Percentiles rank a stretch among this genome's conserved stretches.
Evolutionary conservation across 805 yeast genomes (phyloP).

Genomic region (Nakazawaea sp.): DNA sequence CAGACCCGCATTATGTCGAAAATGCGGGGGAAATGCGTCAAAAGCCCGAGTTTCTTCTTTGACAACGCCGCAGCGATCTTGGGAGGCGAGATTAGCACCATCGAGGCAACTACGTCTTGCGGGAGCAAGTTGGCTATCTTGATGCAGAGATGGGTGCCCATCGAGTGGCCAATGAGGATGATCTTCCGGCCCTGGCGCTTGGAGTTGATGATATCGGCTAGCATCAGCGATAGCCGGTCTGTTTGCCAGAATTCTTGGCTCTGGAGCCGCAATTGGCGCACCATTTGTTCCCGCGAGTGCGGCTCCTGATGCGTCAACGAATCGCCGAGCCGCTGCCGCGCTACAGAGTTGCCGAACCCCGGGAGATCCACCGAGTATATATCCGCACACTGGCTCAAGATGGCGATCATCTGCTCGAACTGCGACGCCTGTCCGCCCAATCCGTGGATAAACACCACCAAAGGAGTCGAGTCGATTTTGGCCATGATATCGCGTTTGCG

Average conservation of each 20-base stretch:
- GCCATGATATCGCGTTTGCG: slow-evolving; percentile 10
- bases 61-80: slow-evolving; percentile 13
- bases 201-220: slow-evolving; percentile 29
- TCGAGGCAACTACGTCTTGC: slow-evolving; percentile 33
- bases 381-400: slow-evolving; percentile 55
- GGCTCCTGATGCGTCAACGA: slow-evolving; percentile 17
- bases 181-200: slow-evolving; percentile 36
- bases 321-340: slow-evolving; percentile 9
- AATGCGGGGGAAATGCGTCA: slow-evolving; percentile 33
- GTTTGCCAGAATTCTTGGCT: slow-evolving; percentile 34
- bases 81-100: slow-evolving; percentile 44
- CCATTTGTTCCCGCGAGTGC: slow-evolving; percentile 19
- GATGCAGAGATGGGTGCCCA: slow-evolving; percentile 46
- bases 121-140: slow-evolving; percentile 34
- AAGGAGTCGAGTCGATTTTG: slow-evolving; percentile 45
- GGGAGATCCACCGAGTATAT: slow-evolving; percentile 76
- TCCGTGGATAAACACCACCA: slow-evolving; percentile 73
- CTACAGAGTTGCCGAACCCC: slow-evolving; percentile 65
- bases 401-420: slow-evolving; percentile 66
- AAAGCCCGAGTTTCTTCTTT: slow-evolving; percentile 20
- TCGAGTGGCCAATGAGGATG: slow-evolving; percentile 45
- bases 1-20: slow-evolving; percentile 49
- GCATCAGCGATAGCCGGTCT: slow-evolving; percentile 32
- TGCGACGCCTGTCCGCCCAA: slow-evolving; percentile 87
- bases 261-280: slow-evolving; percentile 24